Base-by-base conservation (phyloP, 176 grass and related monocot genomes). In the Triticum timopheevii region DNA sequence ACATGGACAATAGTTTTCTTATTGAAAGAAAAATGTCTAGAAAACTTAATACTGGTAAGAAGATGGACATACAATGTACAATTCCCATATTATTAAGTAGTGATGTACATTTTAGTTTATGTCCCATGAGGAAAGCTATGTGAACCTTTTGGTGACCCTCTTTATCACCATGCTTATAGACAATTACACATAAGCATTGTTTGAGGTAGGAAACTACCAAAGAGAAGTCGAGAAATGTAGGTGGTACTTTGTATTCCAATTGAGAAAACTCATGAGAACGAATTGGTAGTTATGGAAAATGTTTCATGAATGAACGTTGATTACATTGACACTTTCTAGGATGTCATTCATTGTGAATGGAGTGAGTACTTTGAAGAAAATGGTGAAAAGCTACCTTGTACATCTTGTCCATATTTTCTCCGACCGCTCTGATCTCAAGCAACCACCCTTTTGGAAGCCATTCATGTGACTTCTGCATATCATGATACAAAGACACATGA, bases 391-490 rank as follows among this genome's bases (percentile, higher is more conserved):
- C 63, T 81, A 92, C 91, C 91, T 84, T 89, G 34, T 78, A 92
- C 84, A 87, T 92, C 77, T 87, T 86, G 34, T 77, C 50, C 72
- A 15, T 62, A 0, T 90, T 89, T 52, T 76, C 65, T 11, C 87
- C 91, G 19, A 81, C 77, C 0, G 69, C 81, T 90, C 84, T 92
- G 0, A 93, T 1, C 69, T 93, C 87, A 27, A 85, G 70, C 12
- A 90, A 16, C 91, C 87, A 93, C 17, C 76, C 81, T 8, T 39
- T 39, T 20, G 71, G 71, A 47, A 74, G 71, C 71, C 71, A 74
- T 47, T 74, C 71, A 42, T 74, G 71, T 24, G 7, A 16, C 33
- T 23, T 77, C 84, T 90, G 2, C 22, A 44, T 9, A 78, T 15
- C 12, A 70, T 15, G 13, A 20, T n/a, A 9, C 25, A 4, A 54